These are phyloP conservation scores for Apophysomyces trapeziformis DNA, from an alignment of 371 early-diverging fungal species.

Conservation along the genomic window DNA sequence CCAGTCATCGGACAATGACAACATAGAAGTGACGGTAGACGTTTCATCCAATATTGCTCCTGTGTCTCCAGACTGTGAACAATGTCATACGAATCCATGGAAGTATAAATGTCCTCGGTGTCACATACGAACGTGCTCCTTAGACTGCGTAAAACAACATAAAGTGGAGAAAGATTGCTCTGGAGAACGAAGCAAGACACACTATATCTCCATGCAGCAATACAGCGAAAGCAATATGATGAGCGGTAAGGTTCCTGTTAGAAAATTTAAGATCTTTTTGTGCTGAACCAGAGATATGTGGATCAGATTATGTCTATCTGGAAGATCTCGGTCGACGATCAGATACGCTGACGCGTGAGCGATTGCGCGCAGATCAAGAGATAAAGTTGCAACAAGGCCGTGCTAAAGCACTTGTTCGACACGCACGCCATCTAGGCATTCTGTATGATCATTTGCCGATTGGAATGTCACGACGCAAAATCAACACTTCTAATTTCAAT, in stretches of 20 bases:
- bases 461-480: slow-evolving; percentile 42
- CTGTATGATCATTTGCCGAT: slow-evolving; percentile 30
- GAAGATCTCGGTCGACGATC: slow-evolving; percentile 46
- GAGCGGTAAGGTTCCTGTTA: slow-evolving; percentile 53
- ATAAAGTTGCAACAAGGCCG: slow-evolving; percentile 15
- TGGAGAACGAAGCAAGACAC: slow-evolving; percentile 67
- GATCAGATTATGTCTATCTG: slow-evolving; percentile 49
- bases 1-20: neutral
- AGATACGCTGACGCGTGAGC: slow-evolving; percentile 40
- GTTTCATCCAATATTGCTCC: neutral
- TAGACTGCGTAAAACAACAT: slow-evolving; percentile 68
- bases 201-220: slow-evolving; percentile 55
- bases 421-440: slow-evolving; percentile 34
- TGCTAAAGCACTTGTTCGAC: slow-evolving; percentile 21
- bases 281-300: slow-evolving; percentile 6
- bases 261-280: neutral
- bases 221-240: slow-evolving; percentile 65
- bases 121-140: slow-evolving; percentile 62
- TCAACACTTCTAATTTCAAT: slow-evolving; percentile 43
- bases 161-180: slow-evolving; percentile 61
- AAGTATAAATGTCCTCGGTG: slow-evolving; percentile 81
- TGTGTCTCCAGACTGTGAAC: slow-evolving; percentile 29
- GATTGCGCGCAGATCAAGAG: slow-evolving; percentile 19
- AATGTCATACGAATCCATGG: slow-evolving; percentile 36
- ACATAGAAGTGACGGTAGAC: neutral